Percentiles rank a stretch among this genome's conserved stretches.
Evolutionary conservation across 2,329 filamentous ascomycete genomes (phyloP).

Genomic region (Epicoccum sorghinum): DNA sequence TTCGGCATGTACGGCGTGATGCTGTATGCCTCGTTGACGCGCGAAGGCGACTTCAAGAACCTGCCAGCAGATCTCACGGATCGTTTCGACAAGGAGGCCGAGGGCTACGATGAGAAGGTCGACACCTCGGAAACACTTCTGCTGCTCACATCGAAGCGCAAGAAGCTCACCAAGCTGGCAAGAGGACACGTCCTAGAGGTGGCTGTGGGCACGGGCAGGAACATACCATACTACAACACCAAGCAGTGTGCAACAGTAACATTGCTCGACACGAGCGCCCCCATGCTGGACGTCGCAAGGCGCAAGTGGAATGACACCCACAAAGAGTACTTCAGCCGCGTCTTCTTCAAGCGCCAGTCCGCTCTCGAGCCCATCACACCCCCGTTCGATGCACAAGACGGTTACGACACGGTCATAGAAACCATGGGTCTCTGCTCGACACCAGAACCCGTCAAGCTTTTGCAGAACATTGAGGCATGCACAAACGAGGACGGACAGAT

Average conservation of each 20-base stretch:
- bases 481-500: constrained; percentile 53
- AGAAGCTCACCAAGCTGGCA: constrained; percentile 49
- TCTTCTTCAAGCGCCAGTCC: constrained; percentile 53
- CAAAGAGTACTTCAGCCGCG: constrained; percentile 44
- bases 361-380: constrained; percentile 52
- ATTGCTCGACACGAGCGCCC: constrained; percentile 54
- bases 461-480: constrained; percentile 52
- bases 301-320: constrained; percentile 55
- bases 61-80: constrained; percentile 51
- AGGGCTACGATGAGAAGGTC: constrained; percentile 56
- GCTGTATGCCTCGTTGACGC: constrained; percentile 43
- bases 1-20: constrained; percentile 50
- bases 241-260: constrained; percentile 52
- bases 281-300: constrained; percentile 56
- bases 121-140: constrained; percentile 51
- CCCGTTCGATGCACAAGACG: constrained; percentile 48
- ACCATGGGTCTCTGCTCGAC: constrained; percentile 60
- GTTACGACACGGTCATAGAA: constrained; percentile 58
- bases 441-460: constrained; percentile 50
- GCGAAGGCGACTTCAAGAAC: constrained; percentile 27
- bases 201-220: constrained; percentile 57
- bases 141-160: constrained; percentile 49
- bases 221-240: constrained; percentile 53
- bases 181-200: constrained; percentile 57
- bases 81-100: constrained; percentile 54